Percentiles rank a stretch among this genome's conserved stretches.
phyloP scores from a whole-genome alignment of 225 moss, liverwort and hornwort species.

The Straminergon stramineum region DNA sequence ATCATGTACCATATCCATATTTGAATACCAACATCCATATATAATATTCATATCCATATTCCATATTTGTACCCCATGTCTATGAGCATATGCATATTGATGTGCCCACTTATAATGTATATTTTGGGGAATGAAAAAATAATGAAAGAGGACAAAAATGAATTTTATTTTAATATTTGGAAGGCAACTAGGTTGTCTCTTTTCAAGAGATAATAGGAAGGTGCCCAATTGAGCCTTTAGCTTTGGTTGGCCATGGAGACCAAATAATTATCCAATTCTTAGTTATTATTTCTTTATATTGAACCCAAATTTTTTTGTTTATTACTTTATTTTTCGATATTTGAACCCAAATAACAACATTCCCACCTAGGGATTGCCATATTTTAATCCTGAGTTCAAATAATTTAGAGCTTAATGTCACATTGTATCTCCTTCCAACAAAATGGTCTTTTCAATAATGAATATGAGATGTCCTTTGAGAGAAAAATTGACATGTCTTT shows the following conservation, averaged over 20 bases:
- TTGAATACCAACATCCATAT: no score
- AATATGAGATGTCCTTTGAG: background rate
- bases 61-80: background rate
- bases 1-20: no score
- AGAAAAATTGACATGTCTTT: background rate
- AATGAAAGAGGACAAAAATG: fast-evolving
- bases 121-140: background rate
- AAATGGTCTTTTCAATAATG: background rate
- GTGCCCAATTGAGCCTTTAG: no score
- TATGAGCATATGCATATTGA: background rate
- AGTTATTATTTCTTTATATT: background rate
- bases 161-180: background rate
- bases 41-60: background rate
- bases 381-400: background rate
- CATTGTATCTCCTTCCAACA: background rate
- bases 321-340: background rate
- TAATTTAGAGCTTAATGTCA: background rate
- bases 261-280: background rate
- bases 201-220: background rate
- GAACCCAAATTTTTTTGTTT: background rate
- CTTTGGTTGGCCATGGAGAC: background rate
- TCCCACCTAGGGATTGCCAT: fast-evolving
- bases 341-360: background rate
- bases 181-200: fast-evolving
- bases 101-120: background rate